Evolutionary conservation across 2,329 filamentous ascomycete genomes (phyloP).

Genomic region (Fusarium sp.): DNA sequence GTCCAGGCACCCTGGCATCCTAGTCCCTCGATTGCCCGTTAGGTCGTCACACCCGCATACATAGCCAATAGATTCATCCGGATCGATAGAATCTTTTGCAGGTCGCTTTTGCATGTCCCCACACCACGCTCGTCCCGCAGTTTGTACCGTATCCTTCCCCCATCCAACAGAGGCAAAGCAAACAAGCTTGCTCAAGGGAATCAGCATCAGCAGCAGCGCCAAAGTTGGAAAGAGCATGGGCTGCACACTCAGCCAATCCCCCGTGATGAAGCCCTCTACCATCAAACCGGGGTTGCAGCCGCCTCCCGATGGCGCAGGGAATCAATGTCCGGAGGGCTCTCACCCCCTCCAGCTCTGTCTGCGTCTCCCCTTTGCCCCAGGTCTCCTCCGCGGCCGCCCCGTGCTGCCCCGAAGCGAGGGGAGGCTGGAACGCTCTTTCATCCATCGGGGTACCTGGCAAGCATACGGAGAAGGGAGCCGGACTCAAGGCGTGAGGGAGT

Average conservation of each 20-base stretch:
- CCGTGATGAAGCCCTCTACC: conserved; percentile 3
- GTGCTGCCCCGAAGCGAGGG: conserved; percentile 33
- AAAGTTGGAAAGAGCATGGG: background rate
- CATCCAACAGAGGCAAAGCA: conserved; percentile 8
- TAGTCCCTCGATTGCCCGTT: conserved; percentile 36
- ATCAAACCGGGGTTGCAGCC: conserved; percentile 17
- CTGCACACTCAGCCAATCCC: conserved; percentile 5
- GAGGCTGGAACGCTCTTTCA: background rate
- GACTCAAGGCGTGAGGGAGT: background rate
- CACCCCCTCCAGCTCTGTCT: conserved; percentile 11
- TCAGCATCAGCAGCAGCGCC: conserved; percentile 2
- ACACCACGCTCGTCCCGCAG: conserved; percentile 10
- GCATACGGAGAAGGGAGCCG: conserved; percentile 6
- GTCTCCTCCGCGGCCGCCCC: conserved; percentile 20
- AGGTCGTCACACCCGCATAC: conserved; percentile 23
- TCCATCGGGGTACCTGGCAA: background rate
- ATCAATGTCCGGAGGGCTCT: conserved; percentile 32
- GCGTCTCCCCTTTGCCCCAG: background rate
- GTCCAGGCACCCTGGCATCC: conserved; percentile 6
- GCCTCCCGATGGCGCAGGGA: conserved; percentile 24
- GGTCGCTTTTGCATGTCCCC: conserved; percentile 11
- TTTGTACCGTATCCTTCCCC: conserved; percentile 6
- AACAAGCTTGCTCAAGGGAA: conserved; percentile 8
- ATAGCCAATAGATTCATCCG: conserved; percentile 28
- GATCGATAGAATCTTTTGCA: conserved; percentile 14